Percentiles rank a stretch among this genome's conserved stretches.
Conservation (phyloP, 768 basidiomycete genomes). For the Exidia glandulosa region DNA sequence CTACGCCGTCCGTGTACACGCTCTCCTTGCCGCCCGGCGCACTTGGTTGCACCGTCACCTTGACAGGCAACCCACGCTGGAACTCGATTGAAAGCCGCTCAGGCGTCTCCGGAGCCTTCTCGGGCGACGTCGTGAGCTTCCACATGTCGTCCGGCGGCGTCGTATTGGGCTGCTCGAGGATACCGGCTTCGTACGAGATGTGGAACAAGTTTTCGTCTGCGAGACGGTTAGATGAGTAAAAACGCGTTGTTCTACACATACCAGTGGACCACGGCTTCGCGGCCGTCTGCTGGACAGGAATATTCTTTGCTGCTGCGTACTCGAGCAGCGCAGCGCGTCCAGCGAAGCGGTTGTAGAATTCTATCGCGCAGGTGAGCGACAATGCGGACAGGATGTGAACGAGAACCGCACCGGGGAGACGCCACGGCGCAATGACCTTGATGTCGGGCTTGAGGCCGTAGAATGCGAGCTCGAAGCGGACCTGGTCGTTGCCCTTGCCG, state of each 20-base stretch:
- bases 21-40: slow-evolving; percentile 37
- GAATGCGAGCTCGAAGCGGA: slow-evolving; percentile 97
- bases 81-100: slow-evolving; percentile 83
- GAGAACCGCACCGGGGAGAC: slow-evolving; percentile 71
- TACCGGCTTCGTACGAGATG: slow-evolving; percentile 99
- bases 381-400: background rate
- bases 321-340: slow-evolving; percentile 88
- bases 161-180: slow-evolving; percentile 91
- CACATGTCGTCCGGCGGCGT: slow-evolving; percentile 99
- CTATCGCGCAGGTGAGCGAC: slow-evolving; percentile 25
- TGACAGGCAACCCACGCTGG: slow-evolving; percentile 74
- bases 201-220: slow-evolving; percentile 98
- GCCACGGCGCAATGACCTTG: slow-evolving; percentile 98
- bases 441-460: slow-evolving; percentile 97
- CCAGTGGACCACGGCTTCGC: slow-evolving; percentile 96
- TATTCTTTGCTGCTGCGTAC: slow-evolving; percentile 77
- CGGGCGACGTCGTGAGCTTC: slow-evolving; percentile 84
- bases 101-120: slow-evolving; percentile 67
- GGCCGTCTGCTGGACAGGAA: slow-evolving; percentile 90
- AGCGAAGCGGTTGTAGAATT: slow-evolving; percentile 95
- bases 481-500: slow-evolving; percentile 99
- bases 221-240: background rate
- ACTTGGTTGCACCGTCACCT: slow-evolving; percentile 40
- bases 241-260: slow-evolving; percentile 8
- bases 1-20: slow-evolving; percentile 76